Evolutionary conservation across 306 rosid genomes (phyloP).

Genomic region (Psophocarpus tetragonolobus): DNA sequence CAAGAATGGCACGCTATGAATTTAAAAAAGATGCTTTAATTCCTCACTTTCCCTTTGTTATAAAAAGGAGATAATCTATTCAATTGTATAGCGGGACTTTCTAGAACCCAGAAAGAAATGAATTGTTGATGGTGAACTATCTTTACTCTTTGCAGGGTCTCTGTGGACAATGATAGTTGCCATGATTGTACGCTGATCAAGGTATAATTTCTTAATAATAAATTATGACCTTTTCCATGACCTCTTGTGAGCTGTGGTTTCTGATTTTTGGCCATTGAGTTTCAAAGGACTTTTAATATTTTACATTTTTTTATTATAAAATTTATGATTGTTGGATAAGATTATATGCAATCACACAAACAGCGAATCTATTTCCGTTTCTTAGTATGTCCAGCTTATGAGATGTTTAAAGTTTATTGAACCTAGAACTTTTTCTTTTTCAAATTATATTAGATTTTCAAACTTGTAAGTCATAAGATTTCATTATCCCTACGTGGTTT

Average conservation of each 20-base stretch:
- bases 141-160: constrained; percentile 61
- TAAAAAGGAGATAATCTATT: neutral
- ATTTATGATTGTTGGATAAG: too few species aligned
- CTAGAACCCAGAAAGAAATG: constrained; percentile 1
- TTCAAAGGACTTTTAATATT: too few species aligned
- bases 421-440: neutral
- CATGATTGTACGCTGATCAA: constrained; percentile 65
- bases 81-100: constrained; percentile 5
- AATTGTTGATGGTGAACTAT: constrained; percentile 27
- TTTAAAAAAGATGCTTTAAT: neutral
- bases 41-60: constrained; percentile 1
- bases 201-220: constrained; percentile 46
- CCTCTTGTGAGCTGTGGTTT: neutral
- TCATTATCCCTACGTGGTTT: neutral
- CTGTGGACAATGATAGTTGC: constrained; percentile 68
- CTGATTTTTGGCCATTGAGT: neutral
- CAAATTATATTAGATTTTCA: constrained; percentile 1
- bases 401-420: neutral
- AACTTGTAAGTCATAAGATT: neutral
- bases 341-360: too few species aligned
- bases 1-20: neutral
- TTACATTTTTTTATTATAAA: too few species aligned
- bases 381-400: neutral
- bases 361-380: too few species aligned
- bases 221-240: neutral